phyloP scores from a whole-genome alignment of 176 grass and related monocot genomes.

The Rhynchospora tenuis region DNA sequence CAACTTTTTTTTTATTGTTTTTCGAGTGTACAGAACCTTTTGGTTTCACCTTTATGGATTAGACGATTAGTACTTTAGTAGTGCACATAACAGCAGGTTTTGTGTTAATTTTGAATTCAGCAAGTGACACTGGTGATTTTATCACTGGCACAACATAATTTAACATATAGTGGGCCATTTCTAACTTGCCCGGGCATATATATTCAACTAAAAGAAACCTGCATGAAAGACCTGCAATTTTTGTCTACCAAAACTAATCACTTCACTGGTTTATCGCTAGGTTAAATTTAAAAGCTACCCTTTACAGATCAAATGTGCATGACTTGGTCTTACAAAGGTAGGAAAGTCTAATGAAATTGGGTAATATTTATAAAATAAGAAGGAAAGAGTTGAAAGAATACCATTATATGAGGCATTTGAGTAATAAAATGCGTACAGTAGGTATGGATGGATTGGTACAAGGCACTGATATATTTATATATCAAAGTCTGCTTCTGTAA shows the following conservation, averaged over 20 bases:
- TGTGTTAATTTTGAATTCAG: not conserved
- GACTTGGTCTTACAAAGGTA: not conserved
- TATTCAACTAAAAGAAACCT: not conserved
- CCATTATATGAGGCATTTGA: slow-evolving; percentile 1
- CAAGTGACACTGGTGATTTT: not conserved
- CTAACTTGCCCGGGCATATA: not conserved
- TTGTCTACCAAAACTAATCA: not conserved
- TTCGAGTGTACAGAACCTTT: not conserved
- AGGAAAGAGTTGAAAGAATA: not conserved
- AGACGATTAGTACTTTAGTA: too few species aligned
- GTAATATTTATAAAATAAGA: not conserved
- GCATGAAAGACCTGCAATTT: not conserved
- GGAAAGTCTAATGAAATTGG: not conserved
- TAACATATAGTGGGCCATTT: not conserved
- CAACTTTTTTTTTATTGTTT: not conserved
- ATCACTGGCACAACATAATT: not conserved
- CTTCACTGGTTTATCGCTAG: not conserved
- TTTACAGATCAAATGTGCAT: too few species aligned
- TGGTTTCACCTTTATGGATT: not conserved
- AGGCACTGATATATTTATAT: slow-evolving; percentile 31
- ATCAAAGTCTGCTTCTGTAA: slow-evolving; percentile 39
- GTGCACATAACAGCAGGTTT: not conserved
- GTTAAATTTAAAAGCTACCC: not conserved
- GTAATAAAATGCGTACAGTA: slow-evolving; percentile 24
- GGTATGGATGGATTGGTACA: slow-evolving; percentile 32